Evolutionary conservation across 306 rosid species (phyloP), one percentile per base, ranked within the genome.

Genomic region (Hippophae gyantsensis): DNA sequence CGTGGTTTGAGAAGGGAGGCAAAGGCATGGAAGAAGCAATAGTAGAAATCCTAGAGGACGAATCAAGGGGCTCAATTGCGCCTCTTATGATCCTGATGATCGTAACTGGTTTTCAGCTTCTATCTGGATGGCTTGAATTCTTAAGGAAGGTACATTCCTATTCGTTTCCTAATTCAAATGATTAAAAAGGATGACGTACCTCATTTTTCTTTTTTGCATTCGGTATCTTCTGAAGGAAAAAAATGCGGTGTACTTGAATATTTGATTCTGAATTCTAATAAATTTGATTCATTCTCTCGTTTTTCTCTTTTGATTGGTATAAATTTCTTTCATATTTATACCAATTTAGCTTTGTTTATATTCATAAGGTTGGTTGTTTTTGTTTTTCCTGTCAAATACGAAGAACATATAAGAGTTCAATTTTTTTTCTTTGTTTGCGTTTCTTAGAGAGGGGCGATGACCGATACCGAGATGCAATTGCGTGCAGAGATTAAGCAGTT

Each of bases 401-500:
- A 54, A 3, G 26, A 7, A 1, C 32, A 3, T 9, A 18, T 43
- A 42, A n/a, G 8, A 48, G 13, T 48, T 23, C 1, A 25, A 5
- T 46, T n/a, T 3, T 14, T 48, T 48, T 58, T 54, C 10, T 50
- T 7, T 42, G 10, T 7, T 46, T 59, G 48, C 10, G 60, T 72
- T n/a, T 74, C 52, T 61, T 72, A 87, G 90, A 41, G 59, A 54
- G 86, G 80, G 67, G 72, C 67, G 13, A 79, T 61, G 48, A 78
- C 63, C 23, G 71, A 64, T 9, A 73, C 59, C 61, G 89, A 68
- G 69, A 62, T 12, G 58, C 72, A 74, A 66, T 60, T 92, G 74
- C 82, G 76, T 42, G 72, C 25, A 61, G 95, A 86, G 75, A 88
- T 92, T 69, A 82, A 75, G 61, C 71, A 81, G 60, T 87, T 87